Evolutionary conservation across 352 stramenopile species (phyloP).

Genomic region (Phytophthora pini): DNA sequence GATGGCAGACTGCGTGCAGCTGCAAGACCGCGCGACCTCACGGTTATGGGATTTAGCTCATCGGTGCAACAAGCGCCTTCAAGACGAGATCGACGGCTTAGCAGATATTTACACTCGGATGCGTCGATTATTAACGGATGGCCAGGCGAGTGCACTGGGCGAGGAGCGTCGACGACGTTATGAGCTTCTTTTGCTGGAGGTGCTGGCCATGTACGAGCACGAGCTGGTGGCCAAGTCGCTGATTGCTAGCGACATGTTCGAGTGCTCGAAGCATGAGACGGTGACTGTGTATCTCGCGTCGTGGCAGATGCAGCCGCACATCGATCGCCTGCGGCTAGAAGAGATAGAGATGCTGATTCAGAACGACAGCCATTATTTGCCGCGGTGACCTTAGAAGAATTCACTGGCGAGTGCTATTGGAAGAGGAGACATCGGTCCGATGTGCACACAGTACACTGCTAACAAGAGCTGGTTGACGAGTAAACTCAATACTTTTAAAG

Average conservation of each 20-base stretch:
- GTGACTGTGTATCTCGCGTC: no score
- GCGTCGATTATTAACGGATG: conserved; percentile 42
- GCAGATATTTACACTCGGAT: conserved; percentile 55
- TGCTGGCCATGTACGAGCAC: conserved; percentile 79
- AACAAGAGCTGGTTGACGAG: no score
- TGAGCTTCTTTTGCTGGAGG: conserved; percentile 63
- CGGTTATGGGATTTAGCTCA: conserved; percentile 80
- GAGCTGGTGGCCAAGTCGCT: conserved; percentile 84
- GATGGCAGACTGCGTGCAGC: conserved; percentile 49
- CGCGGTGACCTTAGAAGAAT: no score
- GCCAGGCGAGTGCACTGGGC: conserved; percentile 26
- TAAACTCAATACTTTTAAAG: no score
- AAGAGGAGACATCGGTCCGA: no score
- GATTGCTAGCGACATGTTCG: conserved; percentile 72
- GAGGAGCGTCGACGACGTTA: conserved; percentile 51
- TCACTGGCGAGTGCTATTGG: no score
- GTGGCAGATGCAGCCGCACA: conserved; percentile 69
- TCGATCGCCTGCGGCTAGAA: conserved; percentile 79
- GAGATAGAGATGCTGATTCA: conserved; percentile 98
- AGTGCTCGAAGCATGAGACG: conserved; percentile 69
- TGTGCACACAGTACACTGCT: no score
- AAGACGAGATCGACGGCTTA: conserved; percentile 56
- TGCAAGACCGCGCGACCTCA: conserved; percentile 57
- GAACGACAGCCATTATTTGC: conserved; percentile 53
- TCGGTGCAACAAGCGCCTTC: conserved; percentile 60